phyloP scores from a whole-genome alignment of 371 early-diverging fungal genomes.

The Dichotomocladium elegans region DNA sequence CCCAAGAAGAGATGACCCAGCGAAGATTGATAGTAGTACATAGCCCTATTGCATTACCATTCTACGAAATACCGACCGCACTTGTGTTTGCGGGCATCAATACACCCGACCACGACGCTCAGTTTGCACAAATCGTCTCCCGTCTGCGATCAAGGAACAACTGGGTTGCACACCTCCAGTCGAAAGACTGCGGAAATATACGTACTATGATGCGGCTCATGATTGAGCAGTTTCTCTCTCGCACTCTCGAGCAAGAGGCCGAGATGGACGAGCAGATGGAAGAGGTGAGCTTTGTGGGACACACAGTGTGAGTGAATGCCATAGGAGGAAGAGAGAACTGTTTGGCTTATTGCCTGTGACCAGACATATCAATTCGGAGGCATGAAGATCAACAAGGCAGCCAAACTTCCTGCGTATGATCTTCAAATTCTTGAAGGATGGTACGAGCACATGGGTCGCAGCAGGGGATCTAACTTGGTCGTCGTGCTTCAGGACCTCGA shows the following conservation, averaged over 20 bases:
- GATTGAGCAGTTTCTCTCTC: constrained; percentile 58
- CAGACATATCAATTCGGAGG: background rate
- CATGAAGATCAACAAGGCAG: constrained; percentile 12
- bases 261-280: constrained; percentile 19
- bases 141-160: constrained; percentile 21
- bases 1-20: background rate
- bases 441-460: constrained; percentile 41
- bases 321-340: too few species aligned
- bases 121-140: constrained; percentile 45
- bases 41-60: constrained; percentile 32
- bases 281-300: background rate
- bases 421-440: constrained; percentile 63
- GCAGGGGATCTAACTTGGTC: constrained; percentile 48
- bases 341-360: too few species aligned
- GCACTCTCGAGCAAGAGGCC: constrained; percentile 25
- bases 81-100: constrained; percentile 63
- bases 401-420: constrained; percentile 50
- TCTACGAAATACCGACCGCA: constrained; percentile 65
- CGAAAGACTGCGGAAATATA: constrained; percentile 59
- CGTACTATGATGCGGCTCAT: constrained; percentile 53
- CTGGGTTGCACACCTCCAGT: constrained; percentile 62
- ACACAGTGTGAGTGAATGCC: too few species aligned
- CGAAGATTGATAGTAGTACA: background rate
- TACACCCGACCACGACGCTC: constrained; percentile 40
- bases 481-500: constrained; percentile 87